Conservation (phyloP, 2,329 filamentous ascomycete genomes). For the Penicillium nordicum region DNA sequence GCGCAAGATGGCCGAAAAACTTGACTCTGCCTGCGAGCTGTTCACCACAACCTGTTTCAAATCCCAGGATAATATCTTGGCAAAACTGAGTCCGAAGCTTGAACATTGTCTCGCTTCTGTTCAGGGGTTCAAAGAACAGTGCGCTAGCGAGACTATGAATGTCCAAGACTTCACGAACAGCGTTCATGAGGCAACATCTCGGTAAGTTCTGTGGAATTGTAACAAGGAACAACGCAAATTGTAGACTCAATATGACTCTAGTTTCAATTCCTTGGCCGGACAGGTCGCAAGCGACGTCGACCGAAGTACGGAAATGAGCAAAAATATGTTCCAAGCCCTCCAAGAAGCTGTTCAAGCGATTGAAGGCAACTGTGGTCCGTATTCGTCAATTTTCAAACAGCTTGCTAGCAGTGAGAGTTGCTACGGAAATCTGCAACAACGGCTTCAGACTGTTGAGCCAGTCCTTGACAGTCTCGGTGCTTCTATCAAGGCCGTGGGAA, state of each 20-base stretch:
- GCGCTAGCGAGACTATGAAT: slow-evolving; percentile 15
- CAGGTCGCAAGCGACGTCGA: slow-evolving; percentile 18
- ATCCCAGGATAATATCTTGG: slow-evolving; percentile 14
- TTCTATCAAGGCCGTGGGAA: slow-evolving; percentile 21
- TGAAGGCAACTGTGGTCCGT: slow-evolving; percentile 15
- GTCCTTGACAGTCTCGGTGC: slow-evolving; percentile 17
- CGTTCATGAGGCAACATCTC: slow-evolving; percentile 16
- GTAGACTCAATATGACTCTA: slow-evolving; percentile 7
- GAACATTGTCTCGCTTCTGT: slow-evolving; percentile 17
- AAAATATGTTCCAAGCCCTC: slow-evolving; percentile 11
- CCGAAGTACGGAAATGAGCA: slow-evolving; percentile 14
- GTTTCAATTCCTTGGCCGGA: slow-evolving; percentile 21
- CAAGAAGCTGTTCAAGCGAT: slow-evolving; percentile 24
- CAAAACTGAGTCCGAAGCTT: slow-evolving; percentile 13
- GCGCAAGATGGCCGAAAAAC: slow-evolving; percentile 16
- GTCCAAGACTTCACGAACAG: slow-evolving; percentile 17
- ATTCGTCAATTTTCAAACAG: slow-evolving; percentile 20
- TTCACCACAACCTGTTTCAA: slow-evolving; percentile 12
- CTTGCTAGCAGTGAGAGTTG: slow-evolving; percentile 20
- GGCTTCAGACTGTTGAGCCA: slow-evolving; percentile 19
- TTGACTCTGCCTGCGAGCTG: slow-evolving; percentile 18
- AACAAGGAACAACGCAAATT: not conserved
- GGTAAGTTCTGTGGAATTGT: slow-evolving; percentile 22
- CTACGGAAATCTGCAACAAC: slow-evolving; percentile 18
- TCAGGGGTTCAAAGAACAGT: slow-evolving; percentile 14